Evolutionary conservation across 768 basidiomycete genomes (phyloP).

Genomic region (Leccinum subtestaceum): DNA sequence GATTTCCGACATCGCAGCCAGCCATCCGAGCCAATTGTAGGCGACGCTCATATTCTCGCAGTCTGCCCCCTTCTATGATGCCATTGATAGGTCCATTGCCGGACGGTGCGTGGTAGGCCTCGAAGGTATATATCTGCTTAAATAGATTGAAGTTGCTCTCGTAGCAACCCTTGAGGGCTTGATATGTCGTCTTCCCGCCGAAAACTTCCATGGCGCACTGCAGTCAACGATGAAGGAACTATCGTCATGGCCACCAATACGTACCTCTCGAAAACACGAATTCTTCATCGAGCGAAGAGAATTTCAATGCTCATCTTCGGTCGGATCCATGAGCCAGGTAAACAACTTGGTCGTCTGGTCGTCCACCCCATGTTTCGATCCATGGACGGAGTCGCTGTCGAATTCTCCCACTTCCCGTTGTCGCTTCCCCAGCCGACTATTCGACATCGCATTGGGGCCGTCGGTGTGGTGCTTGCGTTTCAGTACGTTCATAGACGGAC

Average conservation of each 20-base stretch:
- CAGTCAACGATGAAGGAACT: conserved; percentile 1
- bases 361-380: conserved; percentile 83
- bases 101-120: conserved; percentile 41
- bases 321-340: conserved; percentile 70
- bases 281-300: conserved; percentile 77
- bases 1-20: conserved; percentile 68
- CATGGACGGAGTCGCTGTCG: conserved; percentile 43
- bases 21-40: conserved; percentile 62
- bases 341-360: conserved; percentile 79
- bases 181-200: conserved; percentile 74
- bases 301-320: conserved; percentile 76
- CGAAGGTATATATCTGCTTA: conserved; percentile 78
- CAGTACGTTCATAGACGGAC: conserved; percentile 17
- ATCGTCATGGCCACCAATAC: conserved; percentile 3
- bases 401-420: conserved; percentile 31
- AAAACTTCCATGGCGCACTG: conserved; percentile 75
- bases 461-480: conserved; percentile 55
- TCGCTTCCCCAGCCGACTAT: conserved; percentile 28
- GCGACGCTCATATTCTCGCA: conserved; percentile 71
- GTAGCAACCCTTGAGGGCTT: conserved; percentile 81
- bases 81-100: conserved; percentile 39
- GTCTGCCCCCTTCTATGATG: conserved; percentile 58
- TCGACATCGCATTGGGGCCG: conserved; percentile 15
- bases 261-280: conserved; percentile 75
- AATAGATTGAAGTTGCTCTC: conserved; percentile 84